Evolutionary conservation across 1,284 basidiomycete genomes (phyloP).

Genomic region (Violaceomyces palustris): DNA sequence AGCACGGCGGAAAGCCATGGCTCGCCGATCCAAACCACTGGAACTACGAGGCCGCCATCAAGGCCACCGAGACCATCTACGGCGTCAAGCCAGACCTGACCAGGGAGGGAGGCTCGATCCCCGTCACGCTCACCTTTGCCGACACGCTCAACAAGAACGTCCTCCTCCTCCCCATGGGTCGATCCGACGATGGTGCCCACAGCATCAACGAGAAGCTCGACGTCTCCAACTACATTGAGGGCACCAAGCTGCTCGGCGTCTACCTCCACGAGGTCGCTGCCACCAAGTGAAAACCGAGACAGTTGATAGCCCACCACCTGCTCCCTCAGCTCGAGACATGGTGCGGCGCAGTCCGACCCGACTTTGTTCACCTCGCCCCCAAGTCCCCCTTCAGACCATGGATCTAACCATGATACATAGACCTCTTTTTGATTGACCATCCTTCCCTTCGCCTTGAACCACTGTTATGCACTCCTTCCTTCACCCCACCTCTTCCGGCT

Average conservation of each 20-base stretch:
- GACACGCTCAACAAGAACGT: conserved; percentile 62
- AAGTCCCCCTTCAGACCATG: too few species aligned
- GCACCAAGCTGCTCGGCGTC: conserved; percentile 65
- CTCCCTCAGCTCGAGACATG: too few species aligned
- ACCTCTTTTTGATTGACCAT: too few species aligned
- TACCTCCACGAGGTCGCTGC: conserved; percentile 75
- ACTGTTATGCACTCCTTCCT: too few species aligned
- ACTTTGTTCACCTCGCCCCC: too few species aligned
- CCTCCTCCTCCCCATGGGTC: conserved; percentile 80
- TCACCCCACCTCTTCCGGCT: too few species aligned
- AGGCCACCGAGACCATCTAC: conserved; percentile 76
- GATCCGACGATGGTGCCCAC: conserved; percentile 73
- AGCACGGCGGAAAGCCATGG: conserved; percentile 51
- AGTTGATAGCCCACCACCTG: too few species aligned
- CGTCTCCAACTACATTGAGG: conserved; percentile 84
- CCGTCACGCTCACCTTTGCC: conserved; percentile 91
- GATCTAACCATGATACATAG: too few species aligned
- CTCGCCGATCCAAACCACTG: conserved; percentile 63
- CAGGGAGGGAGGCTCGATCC: conserved; percentile 91
- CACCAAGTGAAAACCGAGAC: too few species aligned
- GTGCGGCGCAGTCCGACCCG: too few species aligned
- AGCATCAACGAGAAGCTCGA: conserved; percentile 94
- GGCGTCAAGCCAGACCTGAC: conserved; percentile 78
- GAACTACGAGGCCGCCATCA: conserved; percentile 88
- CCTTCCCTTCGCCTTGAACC: too few species aligned